Evolutionary conservation across 1,284 basidiomycete genomes (phyloP).

Genomic region (Golubevia pallescens): DNA sequence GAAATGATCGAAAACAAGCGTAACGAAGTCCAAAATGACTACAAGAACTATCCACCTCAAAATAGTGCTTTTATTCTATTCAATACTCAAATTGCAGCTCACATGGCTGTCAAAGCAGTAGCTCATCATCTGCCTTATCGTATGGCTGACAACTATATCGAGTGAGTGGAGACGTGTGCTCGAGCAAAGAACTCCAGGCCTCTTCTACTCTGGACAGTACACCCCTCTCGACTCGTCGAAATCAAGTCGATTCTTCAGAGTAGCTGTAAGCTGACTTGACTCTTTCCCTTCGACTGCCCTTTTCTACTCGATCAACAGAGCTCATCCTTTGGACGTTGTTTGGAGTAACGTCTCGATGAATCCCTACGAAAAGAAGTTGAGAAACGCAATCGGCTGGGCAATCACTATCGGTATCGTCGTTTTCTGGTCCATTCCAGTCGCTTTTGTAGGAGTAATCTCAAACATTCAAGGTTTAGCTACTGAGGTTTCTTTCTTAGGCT

Average conservation of each 20-base stretch:
- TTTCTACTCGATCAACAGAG: too few relatives aligned
- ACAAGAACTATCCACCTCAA: slow-evolving; percentile 70
- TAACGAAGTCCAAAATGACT: slow-evolving; percentile 70
- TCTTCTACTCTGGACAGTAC: too few relatives aligned
- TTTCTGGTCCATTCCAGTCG: slow-evolving; percentile 68
- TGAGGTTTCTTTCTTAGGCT: slow-evolving; percentile 75
- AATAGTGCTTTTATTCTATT: slow-evolving; percentile 81
- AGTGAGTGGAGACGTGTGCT: too few relatives aligned
- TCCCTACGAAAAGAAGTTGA: slow-evolving; percentile 80
- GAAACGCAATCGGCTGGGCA: slow-evolving; percentile 67
- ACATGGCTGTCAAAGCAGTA: slow-evolving; percentile 32
- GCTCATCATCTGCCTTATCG: slow-evolving; percentile 51
- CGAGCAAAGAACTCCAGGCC: too few relatives aligned
- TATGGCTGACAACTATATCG: slow-evolving; percentile 45
- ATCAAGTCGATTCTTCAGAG: too few relatives aligned
- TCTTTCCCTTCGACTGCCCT: too few relatives aligned
- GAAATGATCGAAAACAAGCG: slow-evolving; percentile 69
- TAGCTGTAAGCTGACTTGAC: too few relatives aligned
- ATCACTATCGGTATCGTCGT: slow-evolving; percentile 72
- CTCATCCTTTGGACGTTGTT: slow-evolving; percentile 74
- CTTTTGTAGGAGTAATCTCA: slow-evolving; percentile 83
- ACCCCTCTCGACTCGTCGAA: too few relatives aligned
- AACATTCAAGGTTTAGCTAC: slow-evolving; percentile 79
- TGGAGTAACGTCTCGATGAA: slow-evolving; percentile 88
- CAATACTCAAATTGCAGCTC: slow-evolving; percentile 80